Percentiles rank a stretch among this genome's conserved stretches.
Conservation (phyloP, 805 yeast species). For the Nakazawaea populi region DNA sequence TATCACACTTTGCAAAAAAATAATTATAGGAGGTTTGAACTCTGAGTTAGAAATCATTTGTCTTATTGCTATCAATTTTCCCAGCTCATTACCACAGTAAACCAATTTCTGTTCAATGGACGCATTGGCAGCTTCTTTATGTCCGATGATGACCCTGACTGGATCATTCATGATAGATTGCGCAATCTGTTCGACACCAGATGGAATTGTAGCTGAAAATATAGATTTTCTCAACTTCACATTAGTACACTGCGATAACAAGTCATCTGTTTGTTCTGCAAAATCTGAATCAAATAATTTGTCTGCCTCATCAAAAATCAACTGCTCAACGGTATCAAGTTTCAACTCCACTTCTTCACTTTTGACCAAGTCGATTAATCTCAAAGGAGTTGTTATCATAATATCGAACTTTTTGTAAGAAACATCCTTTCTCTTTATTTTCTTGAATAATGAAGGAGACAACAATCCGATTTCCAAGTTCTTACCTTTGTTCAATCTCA, state of each 20-base stretch:
- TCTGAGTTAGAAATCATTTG: slow-evolving; percentile 82
- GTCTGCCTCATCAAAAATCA: slow-evolving; percentile 95
- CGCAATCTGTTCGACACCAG: slow-evolving; percentile 87
- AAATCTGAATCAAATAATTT: slow-evolving; percentile 83
- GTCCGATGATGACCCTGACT: slow-evolving; percentile 83
- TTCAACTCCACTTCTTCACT: slow-evolving; percentile 44
- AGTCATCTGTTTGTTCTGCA: slow-evolving; percentile 84
- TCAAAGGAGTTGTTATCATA: slow-evolving; percentile 79
- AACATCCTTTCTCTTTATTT: slow-evolving; percentile 56
- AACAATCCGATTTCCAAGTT: slow-evolving; percentile 57
- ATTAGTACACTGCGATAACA: slow-evolving; percentile 54
- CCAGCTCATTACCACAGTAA: slow-evolving; percentile 91
- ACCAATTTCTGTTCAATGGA: slow-evolving; percentile 78
- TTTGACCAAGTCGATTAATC: slow-evolving; percentile 75
- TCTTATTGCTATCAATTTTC: slow-evolving; percentile 87
- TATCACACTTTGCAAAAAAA: slow-evolving; percentile 84
- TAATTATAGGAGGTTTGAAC: slow-evolving; percentile 87
- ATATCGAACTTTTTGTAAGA: slow-evolving; percentile 67
- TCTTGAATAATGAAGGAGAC: slow-evolving; percentile 65
- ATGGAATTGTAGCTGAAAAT: slow-evolving; percentile 94
- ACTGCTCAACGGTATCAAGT: slow-evolving; percentile 59
- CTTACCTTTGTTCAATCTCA: slow-evolving; percentile 49
- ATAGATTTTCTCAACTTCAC: slow-evolving; percentile 61
- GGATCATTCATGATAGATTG: slow-evolving; percentile 80
- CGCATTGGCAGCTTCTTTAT: slow-evolving; percentile 85